Base-by-base conservation (phyloP, 73 alveolate species). In the Uronychia setigera region DNA sequence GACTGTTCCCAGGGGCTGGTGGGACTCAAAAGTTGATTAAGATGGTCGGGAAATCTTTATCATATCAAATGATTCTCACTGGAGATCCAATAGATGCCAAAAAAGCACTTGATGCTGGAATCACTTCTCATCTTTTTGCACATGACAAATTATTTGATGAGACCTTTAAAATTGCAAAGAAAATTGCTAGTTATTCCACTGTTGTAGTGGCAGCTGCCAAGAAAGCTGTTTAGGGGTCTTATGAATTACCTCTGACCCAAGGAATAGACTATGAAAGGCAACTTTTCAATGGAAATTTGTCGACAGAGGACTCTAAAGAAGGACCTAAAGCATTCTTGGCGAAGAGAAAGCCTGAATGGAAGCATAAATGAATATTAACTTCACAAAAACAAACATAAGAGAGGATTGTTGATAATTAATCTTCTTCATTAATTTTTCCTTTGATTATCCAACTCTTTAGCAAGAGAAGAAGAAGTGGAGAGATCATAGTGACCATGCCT, bases 1-100 rank as follows among this genome's bases (percentile, higher is more conserved):
- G 98, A 0, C 75, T 93, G 46, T 90, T 94, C 35, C 98, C 98
- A 29, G 99, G 98, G 31, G 95, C 93, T 1, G 99, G 99, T 0
- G 99, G 99, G 0, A 96, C 99, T 58, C 93, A 92, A 80, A 94
- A 98, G 80, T 91, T 97, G 75, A 79, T 96, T 29, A 83, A 96
- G 76, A 80, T 88, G 31, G 97, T 91, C 33, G 98, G 98, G n/a
- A 93, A 93, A 82, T 87, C 95, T 0, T 94, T 91, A 89, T 98
- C 99, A 0, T 95, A 93, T 96, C 95, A 95, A 87, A 87, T 92
- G 94, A 83, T 94, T 59, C 80, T 93, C 57, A 81, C 98, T 58
- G 99, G 98, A 14, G 93, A 79, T 34, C 82, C 85, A 58, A 78
- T 97, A 78, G 29, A 90, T 32, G 98, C 99, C 77, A 80, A 92